Evolutionary conservation across 257 asterid genomes (phyloP).

Genomic region (Primulina huaijiensis): DNA sequence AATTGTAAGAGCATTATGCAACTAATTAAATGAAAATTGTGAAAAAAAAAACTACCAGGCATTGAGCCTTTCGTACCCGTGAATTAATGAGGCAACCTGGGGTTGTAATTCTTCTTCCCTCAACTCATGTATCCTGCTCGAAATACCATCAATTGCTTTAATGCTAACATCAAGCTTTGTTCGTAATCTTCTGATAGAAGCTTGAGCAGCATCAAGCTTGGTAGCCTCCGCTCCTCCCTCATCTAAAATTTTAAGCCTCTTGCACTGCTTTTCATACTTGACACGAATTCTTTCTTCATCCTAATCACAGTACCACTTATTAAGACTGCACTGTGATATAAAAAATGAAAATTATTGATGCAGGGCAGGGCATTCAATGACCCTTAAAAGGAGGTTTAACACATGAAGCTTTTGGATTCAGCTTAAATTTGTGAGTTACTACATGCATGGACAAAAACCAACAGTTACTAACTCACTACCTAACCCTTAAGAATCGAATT

Average conservation of each 20-base stretch:
- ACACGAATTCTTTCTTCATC: slow-evolving; percentile 83
- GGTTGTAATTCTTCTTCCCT: slow-evolving; percentile 94
- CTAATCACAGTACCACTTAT: slow-evolving; percentile 57
- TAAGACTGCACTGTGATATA: slow-evolving; percentile 30
- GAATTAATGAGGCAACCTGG: slow-evolving; percentile 74
- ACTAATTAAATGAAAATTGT: slow-evolving; percentile 7
- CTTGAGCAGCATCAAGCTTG: slow-evolving; percentile 73
- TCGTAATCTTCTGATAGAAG: slow-evolving; percentile 52
- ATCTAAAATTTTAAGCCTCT: slow-evolving; percentile 63
- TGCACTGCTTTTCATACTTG: slow-evolving; percentile 68
- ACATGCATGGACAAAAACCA: background rate
- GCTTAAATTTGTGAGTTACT: background rate
- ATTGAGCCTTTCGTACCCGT: slow-evolving; percentile 54
- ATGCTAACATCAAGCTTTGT: slow-evolving; percentile 77
- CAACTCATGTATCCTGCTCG: slow-evolving; percentile 71
- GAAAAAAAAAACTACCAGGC: background rate
- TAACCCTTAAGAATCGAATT: too few species aligned
- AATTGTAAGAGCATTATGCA: background rate
- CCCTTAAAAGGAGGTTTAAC: too few species aligned
- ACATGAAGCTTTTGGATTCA: background rate
- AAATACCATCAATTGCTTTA: slow-evolving; percentile 70
- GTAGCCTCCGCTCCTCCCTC: slow-evolving; percentile 75
- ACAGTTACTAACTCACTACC: background rate
- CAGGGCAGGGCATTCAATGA: background rate
- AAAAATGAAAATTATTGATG: slow-evolving; percentile 16